Percentiles rank a stretch among this genome's conserved stretches.
These are phyloP conservation scores for Pyrenophora tritici-repentis DNA, from an alignment of 2,329 filamentous ascomycete species.

Conservation along the genomic window DNA sequence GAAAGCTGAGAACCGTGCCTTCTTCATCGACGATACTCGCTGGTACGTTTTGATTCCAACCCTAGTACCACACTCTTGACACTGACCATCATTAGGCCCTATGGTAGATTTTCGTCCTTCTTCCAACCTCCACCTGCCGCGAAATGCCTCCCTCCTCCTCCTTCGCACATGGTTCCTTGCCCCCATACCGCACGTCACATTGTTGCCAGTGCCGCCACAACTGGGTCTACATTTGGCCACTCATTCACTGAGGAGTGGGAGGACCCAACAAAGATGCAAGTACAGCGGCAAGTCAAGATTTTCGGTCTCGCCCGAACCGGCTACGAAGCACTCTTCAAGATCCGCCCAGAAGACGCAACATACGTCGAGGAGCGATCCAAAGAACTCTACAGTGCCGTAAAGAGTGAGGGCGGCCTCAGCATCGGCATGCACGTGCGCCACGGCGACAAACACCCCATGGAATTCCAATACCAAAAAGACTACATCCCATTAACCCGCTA, in stretches of 20 bases:
- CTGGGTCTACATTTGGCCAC: conserved; percentile 66
- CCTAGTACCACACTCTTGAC: not conserved
- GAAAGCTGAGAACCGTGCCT: conserved; percentile 71
- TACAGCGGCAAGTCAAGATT: conserved; percentile 62
- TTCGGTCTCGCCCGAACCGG: conserved; percentile 71
- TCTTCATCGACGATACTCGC: conserved; percentile 83
- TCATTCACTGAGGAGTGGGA: conserved; percentile 61
- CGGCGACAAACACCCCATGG: conserved; percentile 77
- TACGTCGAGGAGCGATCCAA: conserved; percentile 67
- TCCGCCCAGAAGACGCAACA: conserved; percentile 66
- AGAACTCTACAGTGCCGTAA: conserved; percentile 58
- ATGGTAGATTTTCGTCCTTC: conserved; percentile 74
- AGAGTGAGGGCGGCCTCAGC: conserved; percentile 57
- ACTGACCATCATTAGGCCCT: conserved; percentile 59
- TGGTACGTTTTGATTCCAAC: conserved; percentile 59
- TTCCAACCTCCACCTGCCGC: conserved; percentile 71
- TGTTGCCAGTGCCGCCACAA: conserved; percentile 72
- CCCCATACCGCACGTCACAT: conserved; percentile 77
- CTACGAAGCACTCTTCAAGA: conserved; percentile 74
- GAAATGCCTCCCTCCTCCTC: conserved; percentile 71
- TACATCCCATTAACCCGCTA: conserved; percentile 79
- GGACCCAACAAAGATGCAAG: conserved; percentile 55
- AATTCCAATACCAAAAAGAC: conserved; percentile 75
- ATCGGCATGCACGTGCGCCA: conserved; percentile 80
- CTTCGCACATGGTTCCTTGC: conserved; percentile 77